phyloP scores from a whole-genome alignment of 2,329 filamentous ascomycete species.

The Ceratocystis huliohia region DNA sequence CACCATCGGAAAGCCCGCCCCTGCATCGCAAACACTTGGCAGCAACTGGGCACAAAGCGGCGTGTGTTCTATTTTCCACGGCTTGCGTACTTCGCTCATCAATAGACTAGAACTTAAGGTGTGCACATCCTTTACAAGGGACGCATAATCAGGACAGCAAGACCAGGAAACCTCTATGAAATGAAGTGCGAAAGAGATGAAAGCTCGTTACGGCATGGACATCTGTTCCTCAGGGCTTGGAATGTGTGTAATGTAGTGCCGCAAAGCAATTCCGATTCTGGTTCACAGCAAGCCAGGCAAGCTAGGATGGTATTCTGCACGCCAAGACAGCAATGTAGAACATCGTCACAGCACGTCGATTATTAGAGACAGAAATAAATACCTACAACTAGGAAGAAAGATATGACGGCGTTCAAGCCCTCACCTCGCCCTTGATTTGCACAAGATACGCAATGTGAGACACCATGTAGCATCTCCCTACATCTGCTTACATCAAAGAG shows the following conservation, averaged over 20 bases:
- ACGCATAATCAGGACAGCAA: background rate
- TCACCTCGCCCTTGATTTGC: no score
- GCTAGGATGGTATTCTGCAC: background rate
- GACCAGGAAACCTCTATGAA: no score
- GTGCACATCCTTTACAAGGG: background rate
- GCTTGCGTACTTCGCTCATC: background rate
- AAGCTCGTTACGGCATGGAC: no score
- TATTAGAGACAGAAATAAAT: background rate
- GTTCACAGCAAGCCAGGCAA: background rate
- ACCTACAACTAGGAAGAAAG: no score
- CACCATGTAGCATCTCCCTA: no score
- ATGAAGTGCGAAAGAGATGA: no score
- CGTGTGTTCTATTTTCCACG: background rate
- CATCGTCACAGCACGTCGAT: background rate
- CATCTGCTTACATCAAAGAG: no score
- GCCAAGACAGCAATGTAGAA: background rate
- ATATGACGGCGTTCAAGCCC: no score
- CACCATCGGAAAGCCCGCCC: background rate
- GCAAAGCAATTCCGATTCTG: no score
- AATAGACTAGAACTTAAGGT: background rate
- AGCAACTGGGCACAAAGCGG: conserved; percentile 1
- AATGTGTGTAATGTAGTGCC: no score
- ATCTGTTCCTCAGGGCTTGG: no score
- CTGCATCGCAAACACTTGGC: background rate
- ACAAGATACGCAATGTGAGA: no score